Conservation (phyloP, 1,284 basidiomycete genomes). For the Sanguinoderma infundibulare region DNA sequence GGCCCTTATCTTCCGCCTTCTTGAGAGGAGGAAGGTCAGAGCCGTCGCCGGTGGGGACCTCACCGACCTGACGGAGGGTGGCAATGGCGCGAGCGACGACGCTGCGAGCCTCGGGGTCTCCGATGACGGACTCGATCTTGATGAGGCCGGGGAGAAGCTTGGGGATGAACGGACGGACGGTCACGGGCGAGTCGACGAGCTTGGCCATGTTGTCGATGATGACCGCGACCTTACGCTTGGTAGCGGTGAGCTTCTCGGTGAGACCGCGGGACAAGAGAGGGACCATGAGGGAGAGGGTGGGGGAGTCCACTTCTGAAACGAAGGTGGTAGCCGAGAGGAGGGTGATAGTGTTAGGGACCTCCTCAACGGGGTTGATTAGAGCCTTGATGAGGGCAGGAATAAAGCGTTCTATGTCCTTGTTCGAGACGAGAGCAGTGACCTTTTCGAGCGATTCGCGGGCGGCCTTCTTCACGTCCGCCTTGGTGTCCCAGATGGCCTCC, state of each 20-base stretch:
- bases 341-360: constrained; percentile 95
- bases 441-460: constrained; percentile 95
- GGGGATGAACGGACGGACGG: constrained; percentile 95
- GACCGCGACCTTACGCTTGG: constrained; percentile 96
- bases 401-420: constrained; percentile 99
- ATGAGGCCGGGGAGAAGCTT: constrained; percentile 93
- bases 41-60: constrained; percentile 86
- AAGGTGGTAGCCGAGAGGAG: constrained; percentile 99
- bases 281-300: constrained; percentile 99
- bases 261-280: constrained; percentile 97
- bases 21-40: constrained; percentile 88
- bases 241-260: constrained; percentile 92
- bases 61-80: constrained; percentile 92
- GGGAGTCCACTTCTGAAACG: constrained; percentile 99
- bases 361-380: constrained; percentile 98
- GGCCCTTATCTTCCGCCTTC: constrained; percentile 68
- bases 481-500: constrained; percentile 99
- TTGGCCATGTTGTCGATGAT: constrained; percentile 99
- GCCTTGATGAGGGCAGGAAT: constrained; percentile 98
- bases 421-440: constrained; percentile 92
- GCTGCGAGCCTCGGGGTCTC: constrained; percentile 94
- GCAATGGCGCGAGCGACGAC: constrained; percentile 89
- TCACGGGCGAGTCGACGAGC: constrained; percentile 94
- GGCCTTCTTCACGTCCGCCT: constrained; percentile 99
- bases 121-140: constrained; percentile 91